phyloP scores from a whole-genome alignment of 2,329 filamentous ascomycete genomes.

The Colletotrichum sp. region DNA sequence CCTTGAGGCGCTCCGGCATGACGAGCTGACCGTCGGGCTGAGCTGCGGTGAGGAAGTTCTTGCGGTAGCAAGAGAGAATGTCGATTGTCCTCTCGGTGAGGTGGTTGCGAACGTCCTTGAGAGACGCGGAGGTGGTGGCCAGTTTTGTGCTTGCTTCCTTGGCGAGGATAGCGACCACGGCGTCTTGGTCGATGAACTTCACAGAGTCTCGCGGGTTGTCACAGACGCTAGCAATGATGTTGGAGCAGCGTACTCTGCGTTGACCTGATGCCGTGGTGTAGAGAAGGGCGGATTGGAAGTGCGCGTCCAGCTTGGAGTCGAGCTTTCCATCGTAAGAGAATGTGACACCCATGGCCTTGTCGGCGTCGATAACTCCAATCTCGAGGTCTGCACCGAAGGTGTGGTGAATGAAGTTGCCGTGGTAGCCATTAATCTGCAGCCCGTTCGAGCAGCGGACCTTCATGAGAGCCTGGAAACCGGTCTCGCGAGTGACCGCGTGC shows the following conservation, averaged over 20 bases:
- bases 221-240: constrained; percentile 90
- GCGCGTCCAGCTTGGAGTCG: constrained; percentile 94
- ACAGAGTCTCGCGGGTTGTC: constrained; percentile 84
- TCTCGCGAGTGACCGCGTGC: constrained; percentile 86
- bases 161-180: constrained; percentile 84
- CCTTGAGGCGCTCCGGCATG: constrained; percentile 93
- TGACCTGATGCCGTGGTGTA: constrained; percentile 93
- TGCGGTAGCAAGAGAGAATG: constrained; percentile 89
- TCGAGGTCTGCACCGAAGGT: constrained; percentile 95
- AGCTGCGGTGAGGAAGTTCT: constrained; percentile 81
- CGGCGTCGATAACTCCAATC: constrained; percentile 88
- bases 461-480: constrained; percentile 95
- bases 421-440: constrained; percentile 90
- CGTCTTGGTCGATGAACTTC: constrained; percentile 96
- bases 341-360: constrained; percentile 90
- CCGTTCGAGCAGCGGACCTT: constrained; percentile 98
- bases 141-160: constrained; percentile 95
- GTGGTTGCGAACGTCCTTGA: constrained; percentile 85
- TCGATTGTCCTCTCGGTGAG: constrained; percentile 93
- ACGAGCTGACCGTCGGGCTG: constrained; percentile 93
- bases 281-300: constrained; percentile 94
- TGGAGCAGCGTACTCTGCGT: constrained; percentile 89
- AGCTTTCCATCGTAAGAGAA: constrained; percentile 97
- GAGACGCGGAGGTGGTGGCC: constrained; percentile 67
- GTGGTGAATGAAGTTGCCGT: constrained; percentile 96